A percentile compares a stretch with the other conserved stretches of the same genome.
Evolutionary conservation across 2,329 filamentous ascomycete genomes (phyloP).

Genomic region (Stagonosporopsis rhizophila): DNA sequence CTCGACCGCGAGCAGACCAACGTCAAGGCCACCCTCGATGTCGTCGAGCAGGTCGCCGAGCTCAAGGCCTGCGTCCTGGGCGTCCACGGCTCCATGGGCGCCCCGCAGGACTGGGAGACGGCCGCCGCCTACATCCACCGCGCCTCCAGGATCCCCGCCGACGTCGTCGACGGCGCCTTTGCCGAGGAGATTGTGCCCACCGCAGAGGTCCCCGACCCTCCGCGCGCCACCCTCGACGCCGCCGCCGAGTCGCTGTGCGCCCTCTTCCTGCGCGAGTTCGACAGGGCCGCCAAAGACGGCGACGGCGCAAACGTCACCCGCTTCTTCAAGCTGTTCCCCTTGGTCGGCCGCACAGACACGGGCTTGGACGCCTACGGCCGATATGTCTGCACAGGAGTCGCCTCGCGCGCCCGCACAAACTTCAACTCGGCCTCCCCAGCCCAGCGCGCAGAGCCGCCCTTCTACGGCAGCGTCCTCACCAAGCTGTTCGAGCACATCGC

Average conservation of each 20-base stretch:
- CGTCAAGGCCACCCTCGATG: slow-evolving; percentile 86
- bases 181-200: slow-evolving; percentile 93
- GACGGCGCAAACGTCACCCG: slow-evolving; percentile 89
- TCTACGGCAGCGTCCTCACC: slow-evolving; percentile 89
- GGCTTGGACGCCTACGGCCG: slow-evolving; percentile 93
- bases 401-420: slow-evolving; percentile 79
- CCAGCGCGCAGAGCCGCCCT: slow-evolving; percentile 77
- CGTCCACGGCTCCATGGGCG: slow-evolving; percentile 94
- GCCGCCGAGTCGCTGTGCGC: slow-evolving; percentile 89
- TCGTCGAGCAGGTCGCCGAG: slow-evolving; percentile 96
- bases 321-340: slow-evolving; percentile 97
- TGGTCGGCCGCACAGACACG: slow-evolving; percentile 87
- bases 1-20: slow-evolving; percentile 91
- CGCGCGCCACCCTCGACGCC: slow-evolving; percentile 82
- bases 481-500: slow-evolving; percentile 97
- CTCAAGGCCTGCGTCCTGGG: slow-evolving; percentile 96
- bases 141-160: slow-evolving; percentile 78
- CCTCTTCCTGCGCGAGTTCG: slow-evolving; percentile 92
- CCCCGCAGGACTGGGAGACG: slow-evolving; percentile 97
- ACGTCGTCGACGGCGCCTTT: slow-evolving; percentile 83
- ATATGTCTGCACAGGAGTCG: slow-evolving; percentile 96
- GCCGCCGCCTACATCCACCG: slow-evolving; percentile 88
- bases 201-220: slow-evolving; percentile 91
- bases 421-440: slow-evolving; percentile 72
- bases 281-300: slow-evolving; percentile 85